Evolutionary conservation across 2,329 filamentous ascomycete genomes (phyloP).

Genomic region (Cladophialophora exuberans): DNA sequence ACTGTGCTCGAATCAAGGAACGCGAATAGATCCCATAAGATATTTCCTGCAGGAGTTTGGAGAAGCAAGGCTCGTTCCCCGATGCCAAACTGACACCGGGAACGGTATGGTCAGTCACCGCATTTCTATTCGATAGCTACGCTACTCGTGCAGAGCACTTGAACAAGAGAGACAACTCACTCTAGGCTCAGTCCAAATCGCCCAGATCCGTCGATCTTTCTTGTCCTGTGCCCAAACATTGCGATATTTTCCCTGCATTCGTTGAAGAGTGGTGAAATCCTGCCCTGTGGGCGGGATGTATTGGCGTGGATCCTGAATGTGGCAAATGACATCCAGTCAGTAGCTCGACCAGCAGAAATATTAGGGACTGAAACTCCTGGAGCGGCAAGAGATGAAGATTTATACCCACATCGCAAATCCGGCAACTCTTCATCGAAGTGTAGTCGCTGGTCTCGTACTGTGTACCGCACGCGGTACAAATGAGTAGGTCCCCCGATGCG

Average conservation of each 20-base stretch:
- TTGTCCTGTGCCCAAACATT: not conserved
- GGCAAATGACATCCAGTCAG: not conserved
- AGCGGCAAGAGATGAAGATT: not conserved
- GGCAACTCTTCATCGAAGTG: not conserved
- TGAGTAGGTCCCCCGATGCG: not conserved
- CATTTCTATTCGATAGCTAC: not conserved
- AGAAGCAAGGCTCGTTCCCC: conserved; percentile 75
- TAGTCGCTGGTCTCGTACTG: not conserved
- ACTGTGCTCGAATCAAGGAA: conserved; percentile 71
- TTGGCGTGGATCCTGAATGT: not conserved
- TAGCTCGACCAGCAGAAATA: not conserved
- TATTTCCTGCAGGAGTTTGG: conserved; percentile 66
- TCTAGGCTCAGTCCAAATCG: not conserved
- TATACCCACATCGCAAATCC: not conserved
- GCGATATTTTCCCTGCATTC: not conserved
- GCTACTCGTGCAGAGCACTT: not conserved
- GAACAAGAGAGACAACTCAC: not conserved
- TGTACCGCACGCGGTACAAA: not conserved
- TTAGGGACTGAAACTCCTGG: not conserved
- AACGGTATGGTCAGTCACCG: not conserved
- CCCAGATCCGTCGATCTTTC: not conserved
- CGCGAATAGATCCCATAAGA: conserved; percentile 79
- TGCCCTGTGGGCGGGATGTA: not conserved
- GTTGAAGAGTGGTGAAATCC: not conserved
- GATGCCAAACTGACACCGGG: conserved; percentile 64